Evolutionary conservation across 2,329 filamentous ascomycete species (phyloP).

Genomic region (Fusarium siculi): DNA sequence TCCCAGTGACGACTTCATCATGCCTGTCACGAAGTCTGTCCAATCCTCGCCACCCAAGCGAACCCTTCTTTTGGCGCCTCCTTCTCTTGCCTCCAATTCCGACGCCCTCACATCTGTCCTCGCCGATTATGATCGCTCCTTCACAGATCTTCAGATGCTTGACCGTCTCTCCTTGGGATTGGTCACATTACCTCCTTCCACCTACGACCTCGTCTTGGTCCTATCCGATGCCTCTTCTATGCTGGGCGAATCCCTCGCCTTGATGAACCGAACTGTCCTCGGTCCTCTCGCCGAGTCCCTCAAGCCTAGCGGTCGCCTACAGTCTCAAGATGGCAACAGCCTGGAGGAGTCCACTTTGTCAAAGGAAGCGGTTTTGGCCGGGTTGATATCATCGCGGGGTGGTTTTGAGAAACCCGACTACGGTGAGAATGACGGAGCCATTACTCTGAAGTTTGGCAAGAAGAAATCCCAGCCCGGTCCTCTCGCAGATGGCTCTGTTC

Average conservation of each 20-base stretch:
- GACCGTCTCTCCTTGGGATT: conserved; percentile 88
- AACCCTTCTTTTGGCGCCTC: conserved; percentile 88
- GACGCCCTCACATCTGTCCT: conserved; percentile 79
- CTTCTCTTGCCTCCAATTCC: conserved; percentile 87
- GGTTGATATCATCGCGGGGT: conserved; percentile 71
- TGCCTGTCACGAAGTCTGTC: conserved; percentile 37
- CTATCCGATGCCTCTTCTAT: conserved; percentile 81
- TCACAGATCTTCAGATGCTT: conserved; percentile 96
- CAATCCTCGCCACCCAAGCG: conserved; percentile 53
- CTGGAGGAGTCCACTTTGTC: conserved; percentile 49
- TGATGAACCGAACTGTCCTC: conserved; percentile 76
- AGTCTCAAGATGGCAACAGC: conserved; percentile 76
- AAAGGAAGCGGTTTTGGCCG: conserved; percentile 85
- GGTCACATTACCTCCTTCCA: conserved; percentile 77
- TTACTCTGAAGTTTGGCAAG: conserved; percentile 59
- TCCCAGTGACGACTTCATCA: conserved; percentile 63
- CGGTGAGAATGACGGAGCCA: conserved; percentile 66
- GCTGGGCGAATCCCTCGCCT: conserved; percentile 69
- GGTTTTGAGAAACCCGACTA: conserved; percentile 80
- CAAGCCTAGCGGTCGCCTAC: conserved; percentile 73
- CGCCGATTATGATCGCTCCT: conserved; percentile 75
- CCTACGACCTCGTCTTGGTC: conserved; percentile 87
- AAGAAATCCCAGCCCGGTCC: conserved; percentile 46
- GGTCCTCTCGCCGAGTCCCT: conserved; percentile 75
- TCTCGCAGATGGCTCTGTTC: conserved; percentile 40